Evolutionary conservation across 2,329 filamentous ascomycete species (phyloP).

Genomic region (Tolypocladium capitatum): DNA sequence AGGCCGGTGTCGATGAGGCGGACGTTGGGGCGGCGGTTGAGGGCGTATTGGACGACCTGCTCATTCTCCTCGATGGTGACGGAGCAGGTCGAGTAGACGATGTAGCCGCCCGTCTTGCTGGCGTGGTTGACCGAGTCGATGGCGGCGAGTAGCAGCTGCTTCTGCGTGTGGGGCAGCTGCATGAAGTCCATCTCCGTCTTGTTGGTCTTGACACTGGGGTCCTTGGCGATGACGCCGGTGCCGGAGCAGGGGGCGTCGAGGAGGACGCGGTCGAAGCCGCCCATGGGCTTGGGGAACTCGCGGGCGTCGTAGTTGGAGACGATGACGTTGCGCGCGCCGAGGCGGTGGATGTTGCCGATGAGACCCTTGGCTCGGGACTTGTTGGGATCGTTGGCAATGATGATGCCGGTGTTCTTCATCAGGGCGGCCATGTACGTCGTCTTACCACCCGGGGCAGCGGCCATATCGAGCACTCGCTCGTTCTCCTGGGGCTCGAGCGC

Average conservation of each 20-base stretch:
- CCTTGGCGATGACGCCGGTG: slow-evolving; percentile 95
- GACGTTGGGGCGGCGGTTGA: slow-evolving; percentile 85
- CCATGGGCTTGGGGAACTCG: slow-evolving; percentile 87
- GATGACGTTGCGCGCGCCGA: slow-evolving; percentile 85
- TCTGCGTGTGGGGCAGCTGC: slow-evolving; percentile 83
- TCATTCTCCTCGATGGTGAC: slow-evolving; percentile 88
- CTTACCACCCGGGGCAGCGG: slow-evolving; percentile 15
- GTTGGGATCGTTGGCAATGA: slow-evolving; percentile 95
- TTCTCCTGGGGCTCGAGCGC: slow-evolving; percentile 86
- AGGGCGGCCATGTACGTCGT: slow-evolving; percentile 53
- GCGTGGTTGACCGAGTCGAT: slow-evolving; percentile 90
- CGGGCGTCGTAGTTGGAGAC: slow-evolving; percentile 93
- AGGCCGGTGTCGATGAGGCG: slow-evolving; percentile 85
- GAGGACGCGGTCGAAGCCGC: slow-evolving; percentile 87
- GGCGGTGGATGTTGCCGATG: slow-evolving; percentile 92
- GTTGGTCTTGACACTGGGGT: slow-evolving; percentile 94
- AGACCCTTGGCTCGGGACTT: slow-evolving; percentile 90
- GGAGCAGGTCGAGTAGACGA: slow-evolving; percentile 94
- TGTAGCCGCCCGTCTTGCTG: slow-evolving; percentile 84
- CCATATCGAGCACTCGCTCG: slow-evolving; percentile 69
- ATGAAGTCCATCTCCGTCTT: slow-evolving; percentile 95
- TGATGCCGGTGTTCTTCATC: slow-evolving; percentile 67
- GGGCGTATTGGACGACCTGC: slow-evolving; percentile 82
- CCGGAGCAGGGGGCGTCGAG: slow-evolving; percentile 93
- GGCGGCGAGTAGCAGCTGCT: slow-evolving; percentile 81